Conservation (phyloP, 306 rosid species). For the Rosa persica region DNA sequence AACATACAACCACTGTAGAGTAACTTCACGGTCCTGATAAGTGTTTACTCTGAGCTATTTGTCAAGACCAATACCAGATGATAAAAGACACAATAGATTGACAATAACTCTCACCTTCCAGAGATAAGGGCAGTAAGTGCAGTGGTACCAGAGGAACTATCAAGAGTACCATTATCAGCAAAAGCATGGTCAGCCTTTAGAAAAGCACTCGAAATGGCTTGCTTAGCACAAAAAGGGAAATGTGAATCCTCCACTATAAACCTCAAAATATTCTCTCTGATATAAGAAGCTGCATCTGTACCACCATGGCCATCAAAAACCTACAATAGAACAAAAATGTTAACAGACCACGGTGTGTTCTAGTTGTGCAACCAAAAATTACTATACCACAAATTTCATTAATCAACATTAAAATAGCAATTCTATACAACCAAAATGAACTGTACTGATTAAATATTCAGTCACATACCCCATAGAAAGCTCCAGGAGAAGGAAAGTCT, state of each 20-base stretch:
- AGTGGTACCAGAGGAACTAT: constrained; percentile 42
- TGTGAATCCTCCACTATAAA: constrained; percentile 32
- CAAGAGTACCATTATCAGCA: constrained; percentile 35
- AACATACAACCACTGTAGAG: background rate
- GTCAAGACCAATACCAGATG: background rate
- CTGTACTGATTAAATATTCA: background rate
- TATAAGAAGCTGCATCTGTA: constrained; percentile 36
- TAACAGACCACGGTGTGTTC: background rate
- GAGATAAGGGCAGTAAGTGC: constrained; percentile 34
- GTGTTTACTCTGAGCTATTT: background rate
- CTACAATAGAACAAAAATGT: constrained; percentile 13
- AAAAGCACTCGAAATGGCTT: constrained; percentile 35
- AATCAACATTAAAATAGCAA: background rate
- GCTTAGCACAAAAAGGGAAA: constrained; percentile 29
- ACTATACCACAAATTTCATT: background rate
- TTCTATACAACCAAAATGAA: background rate
- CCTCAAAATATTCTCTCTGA: constrained; percentile 36
- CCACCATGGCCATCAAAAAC: constrained; percentile 49
- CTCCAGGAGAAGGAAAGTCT: constrained; percentile 38
- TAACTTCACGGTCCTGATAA: background rate
- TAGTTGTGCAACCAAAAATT: background rate
- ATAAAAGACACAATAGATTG: background rate
- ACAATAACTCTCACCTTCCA: constrained; percentile 31
- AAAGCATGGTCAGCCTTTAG: constrained; percentile 36
- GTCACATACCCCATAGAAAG: constrained; percentile 41